phyloP scores from a whole-genome alignment of 371 early-diverging fungal genomes.

The Mucor circinelloides region DNA sequence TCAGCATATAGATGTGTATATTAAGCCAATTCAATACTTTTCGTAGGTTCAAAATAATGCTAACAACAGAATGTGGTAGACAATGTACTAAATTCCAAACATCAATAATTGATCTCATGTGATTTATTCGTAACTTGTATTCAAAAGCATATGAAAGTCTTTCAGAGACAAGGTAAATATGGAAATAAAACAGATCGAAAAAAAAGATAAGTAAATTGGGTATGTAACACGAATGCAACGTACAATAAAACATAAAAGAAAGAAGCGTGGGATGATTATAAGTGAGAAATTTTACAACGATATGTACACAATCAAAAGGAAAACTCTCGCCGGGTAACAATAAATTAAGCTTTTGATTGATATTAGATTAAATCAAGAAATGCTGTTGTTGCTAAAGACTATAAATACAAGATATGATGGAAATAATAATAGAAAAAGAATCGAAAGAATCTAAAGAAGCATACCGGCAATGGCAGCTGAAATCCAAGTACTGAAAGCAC shows the following conservation, averaged over 20 bases:
- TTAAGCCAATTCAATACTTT: too few species aligned
- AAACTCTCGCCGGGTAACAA: neutral
- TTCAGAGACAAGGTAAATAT: neutral
- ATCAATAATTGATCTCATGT: too few species aligned
- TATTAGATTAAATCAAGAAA: neutral
- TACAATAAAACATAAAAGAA: neutral
- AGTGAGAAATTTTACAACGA: neutral
- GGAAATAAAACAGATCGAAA: too few species aligned
- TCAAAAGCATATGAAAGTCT: neutral
- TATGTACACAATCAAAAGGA: neutral
- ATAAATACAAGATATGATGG: neutral
- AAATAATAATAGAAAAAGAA: neutral
- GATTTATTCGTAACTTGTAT: neutral
- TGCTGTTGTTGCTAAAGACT: neutral
- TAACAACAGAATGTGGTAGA: too few species aligned
- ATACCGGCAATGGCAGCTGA: slow-evolving; percentile 87
- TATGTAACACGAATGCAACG: neutral
- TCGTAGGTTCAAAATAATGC: too few species aligned
- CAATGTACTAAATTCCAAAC: too few species aligned
- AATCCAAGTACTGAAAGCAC: slow-evolving; percentile 82
- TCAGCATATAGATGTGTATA: neutral
- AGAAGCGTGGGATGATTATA: neutral
- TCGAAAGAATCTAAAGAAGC: slow-evolving; percentile 48
- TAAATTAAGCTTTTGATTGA: neutral
- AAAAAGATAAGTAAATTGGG: neutral